phyloP scores from a whole-genome alignment of 2,329 filamentous ascomycete species.

The Pseudomassariella vexata region DNA sequence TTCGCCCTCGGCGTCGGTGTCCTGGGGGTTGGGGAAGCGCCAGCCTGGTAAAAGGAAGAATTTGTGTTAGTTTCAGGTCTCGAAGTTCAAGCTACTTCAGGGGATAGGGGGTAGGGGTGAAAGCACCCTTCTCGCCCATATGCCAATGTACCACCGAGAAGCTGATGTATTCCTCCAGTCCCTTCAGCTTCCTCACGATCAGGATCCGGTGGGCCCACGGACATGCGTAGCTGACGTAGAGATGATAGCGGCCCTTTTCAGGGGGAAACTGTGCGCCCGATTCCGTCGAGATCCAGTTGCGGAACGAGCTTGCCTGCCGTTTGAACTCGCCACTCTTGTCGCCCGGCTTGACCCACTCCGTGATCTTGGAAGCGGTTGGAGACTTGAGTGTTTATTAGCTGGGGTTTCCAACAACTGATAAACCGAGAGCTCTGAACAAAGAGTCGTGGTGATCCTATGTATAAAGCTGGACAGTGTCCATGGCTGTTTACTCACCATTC shows the following conservation, averaged over 20 bases:
- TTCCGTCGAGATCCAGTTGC: conserved; percentile 70
- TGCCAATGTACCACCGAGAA: conserved; percentile 91
- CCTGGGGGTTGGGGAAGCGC: conserved; percentile 69
- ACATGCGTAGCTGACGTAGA: conserved; percentile 92
- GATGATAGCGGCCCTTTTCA: conserved; percentile 86
- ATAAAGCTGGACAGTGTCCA: background rate
- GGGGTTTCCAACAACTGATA: background rate
- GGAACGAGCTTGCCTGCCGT: conserved; percentile 76
- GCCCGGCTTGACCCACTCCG: conserved; percentile 73
- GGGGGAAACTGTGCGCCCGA: conserved; percentile 70
- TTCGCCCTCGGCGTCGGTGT: conserved; percentile 47
- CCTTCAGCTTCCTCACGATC: conserved; percentile 86
- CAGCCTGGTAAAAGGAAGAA: conserved; percentile 69
- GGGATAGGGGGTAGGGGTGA: no score
- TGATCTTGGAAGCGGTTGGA: conserved; percentile 46
- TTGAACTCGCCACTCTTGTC: conserved; percentile 91
- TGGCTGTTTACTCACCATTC: conserved; percentile 16
- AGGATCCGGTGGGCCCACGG: conserved; percentile 89
- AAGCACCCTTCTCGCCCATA: conserved; percentile 53
- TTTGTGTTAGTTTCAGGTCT: no score
- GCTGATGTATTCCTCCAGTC: conserved; percentile 76
- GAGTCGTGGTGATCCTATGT: background rate
- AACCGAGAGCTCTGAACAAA: background rate
- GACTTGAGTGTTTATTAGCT: background rate
- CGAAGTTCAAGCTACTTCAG: no score